These are phyloP conservation scores for Lachnellula willkommii DNA, from an alignment of 2,329 filamentous ascomycete species.

Conservation along the genomic window DNA sequence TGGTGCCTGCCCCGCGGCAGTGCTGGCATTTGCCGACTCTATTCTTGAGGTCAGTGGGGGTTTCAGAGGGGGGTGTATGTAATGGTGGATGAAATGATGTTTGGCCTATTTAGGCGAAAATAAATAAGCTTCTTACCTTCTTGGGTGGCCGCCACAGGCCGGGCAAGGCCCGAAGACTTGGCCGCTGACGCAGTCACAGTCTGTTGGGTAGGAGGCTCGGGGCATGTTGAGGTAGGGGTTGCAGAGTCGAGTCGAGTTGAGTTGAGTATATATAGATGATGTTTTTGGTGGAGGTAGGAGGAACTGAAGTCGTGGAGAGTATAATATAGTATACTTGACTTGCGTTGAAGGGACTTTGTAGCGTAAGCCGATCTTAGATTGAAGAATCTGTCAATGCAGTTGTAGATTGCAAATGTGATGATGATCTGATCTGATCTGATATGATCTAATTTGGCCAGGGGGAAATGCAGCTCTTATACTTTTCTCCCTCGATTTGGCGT, in stretches of 20 bases:
- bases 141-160: slow-evolving; percentile 1
- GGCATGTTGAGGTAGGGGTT: background rate
- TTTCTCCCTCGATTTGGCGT: background rate
- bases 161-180: background rate
- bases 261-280: background rate
- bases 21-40: background rate
- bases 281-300: background rate
- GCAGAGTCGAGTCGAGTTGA: background rate
- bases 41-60: background rate
- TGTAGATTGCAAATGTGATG: background rate
- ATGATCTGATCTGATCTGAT: background rate
- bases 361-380: background rate
- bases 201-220: background rate
- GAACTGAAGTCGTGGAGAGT: background rate
- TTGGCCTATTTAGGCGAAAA: background rate
- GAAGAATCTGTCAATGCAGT: background rate
- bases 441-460: background rate
- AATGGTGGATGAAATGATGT: background rate
- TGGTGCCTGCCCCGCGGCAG: background rate
- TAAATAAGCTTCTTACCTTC: background rate
- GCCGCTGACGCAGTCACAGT: background rate
- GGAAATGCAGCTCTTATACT: background rate
- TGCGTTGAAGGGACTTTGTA: background rate
- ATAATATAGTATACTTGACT: background rate
- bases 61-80: background rate